A percentile compares a stretch with the other conserved stretches of the same genome.
These are phyloP conservation scores for Ogataea kodamae DNA, from an alignment of 805 yeast genomes.

Conservation along the genomic window DNA sequence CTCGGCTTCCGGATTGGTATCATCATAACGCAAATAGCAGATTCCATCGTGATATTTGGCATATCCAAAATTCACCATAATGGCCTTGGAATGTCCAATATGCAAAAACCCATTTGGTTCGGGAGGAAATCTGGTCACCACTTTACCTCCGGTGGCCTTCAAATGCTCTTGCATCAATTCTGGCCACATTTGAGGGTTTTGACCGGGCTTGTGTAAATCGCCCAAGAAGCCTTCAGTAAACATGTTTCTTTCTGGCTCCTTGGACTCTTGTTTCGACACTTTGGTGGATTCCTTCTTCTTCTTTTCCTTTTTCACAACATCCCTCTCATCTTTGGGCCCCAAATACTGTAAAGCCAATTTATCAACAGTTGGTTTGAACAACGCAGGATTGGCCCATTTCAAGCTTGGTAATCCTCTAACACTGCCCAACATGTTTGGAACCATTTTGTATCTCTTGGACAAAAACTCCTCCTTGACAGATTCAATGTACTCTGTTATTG, in stretches of 20 bases:
- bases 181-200: constrained; percentile 85
- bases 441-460: constrained; percentile 72
- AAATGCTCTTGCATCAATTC: constrained; percentile 81
- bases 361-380: constrained; percentile 86
- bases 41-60: constrained; percentile 83
- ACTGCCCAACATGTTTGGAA: constrained; percentile 74
- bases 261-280: constrained; percentile 21
- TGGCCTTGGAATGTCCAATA: constrained; percentile 97
- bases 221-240: constrained; percentile 95
- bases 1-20: constrained; percentile 98
- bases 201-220: constrained; percentile 92
- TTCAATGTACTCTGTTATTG: constrained; percentile 58
- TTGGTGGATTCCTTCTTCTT: constrained; percentile 41
- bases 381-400: constrained; percentile 89
- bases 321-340: constrained; percentile 97
- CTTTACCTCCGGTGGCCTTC: constrained; percentile 73
- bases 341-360: constrained; percentile 62
- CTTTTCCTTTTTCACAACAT: constrained; percentile 73
- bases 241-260: constrained; percentile 59
- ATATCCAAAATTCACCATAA: constrained; percentile 96
- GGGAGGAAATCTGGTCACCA: constrained; percentile 95
- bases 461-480: constrained; percentile 56
- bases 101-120: constrained; percentile 98
- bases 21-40: constrained; percentile 93
- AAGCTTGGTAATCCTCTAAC: constrained; percentile 69